Percentiles rank a stretch among this genome's conserved stretches.
phyloP scores from a whole-genome alignment of 441 rosid species.

The Jatropha podagrica region DNA sequence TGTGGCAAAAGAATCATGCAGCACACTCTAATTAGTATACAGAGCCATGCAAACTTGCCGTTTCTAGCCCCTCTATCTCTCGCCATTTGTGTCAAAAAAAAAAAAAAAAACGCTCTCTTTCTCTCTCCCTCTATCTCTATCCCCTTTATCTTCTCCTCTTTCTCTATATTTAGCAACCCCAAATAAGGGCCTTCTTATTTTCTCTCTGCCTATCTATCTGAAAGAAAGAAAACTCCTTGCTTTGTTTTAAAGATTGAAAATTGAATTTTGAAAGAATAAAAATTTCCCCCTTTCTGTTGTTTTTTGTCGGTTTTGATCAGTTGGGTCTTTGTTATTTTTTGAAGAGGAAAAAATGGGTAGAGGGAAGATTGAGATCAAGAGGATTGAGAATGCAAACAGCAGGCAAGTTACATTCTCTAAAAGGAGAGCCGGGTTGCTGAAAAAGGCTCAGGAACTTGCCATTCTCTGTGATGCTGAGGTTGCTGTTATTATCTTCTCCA shows the following conservation, averaged over 20 bases:
- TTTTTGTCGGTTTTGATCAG: constrained; percentile 23
- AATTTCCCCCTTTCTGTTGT: not conserved
- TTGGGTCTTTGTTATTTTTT: constrained; percentile 18
- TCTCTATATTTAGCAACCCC: constrained; percentile 52
- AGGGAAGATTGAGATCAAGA: constrained; percentile 94
- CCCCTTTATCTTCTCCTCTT: constrained; percentile 29
- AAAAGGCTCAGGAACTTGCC: constrained; percentile 89
- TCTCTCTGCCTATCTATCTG: not conserved
- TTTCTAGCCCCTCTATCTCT: constrained; percentile 37
- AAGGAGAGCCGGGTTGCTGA: constrained; percentile 87
- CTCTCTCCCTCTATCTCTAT: constrained; percentile 18
- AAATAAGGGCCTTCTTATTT: constrained; percentile 18
- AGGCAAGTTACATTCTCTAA: constrained; percentile 98
- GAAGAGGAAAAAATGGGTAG: constrained; percentile 60
- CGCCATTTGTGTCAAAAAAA: constrained; percentile 43
- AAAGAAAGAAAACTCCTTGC: constrained; percentile 5
- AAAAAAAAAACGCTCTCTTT: constrained; percentile 30
- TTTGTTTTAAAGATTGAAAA: not conserved
- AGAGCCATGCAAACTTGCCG: constrained; percentile 87
- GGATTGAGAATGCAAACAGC: constrained; percentile 89
- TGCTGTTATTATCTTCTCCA: constrained; percentile 91
- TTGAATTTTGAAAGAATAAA: not conserved
- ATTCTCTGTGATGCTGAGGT: constrained; percentile 96
- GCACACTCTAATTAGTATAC: constrained; percentile 50
- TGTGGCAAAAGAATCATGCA: constrained; percentile 67